phyloP scores from a whole-genome alignment of 495 filamentous ascomycete genomes.

The Aspergillus bertholletiae region DNA sequence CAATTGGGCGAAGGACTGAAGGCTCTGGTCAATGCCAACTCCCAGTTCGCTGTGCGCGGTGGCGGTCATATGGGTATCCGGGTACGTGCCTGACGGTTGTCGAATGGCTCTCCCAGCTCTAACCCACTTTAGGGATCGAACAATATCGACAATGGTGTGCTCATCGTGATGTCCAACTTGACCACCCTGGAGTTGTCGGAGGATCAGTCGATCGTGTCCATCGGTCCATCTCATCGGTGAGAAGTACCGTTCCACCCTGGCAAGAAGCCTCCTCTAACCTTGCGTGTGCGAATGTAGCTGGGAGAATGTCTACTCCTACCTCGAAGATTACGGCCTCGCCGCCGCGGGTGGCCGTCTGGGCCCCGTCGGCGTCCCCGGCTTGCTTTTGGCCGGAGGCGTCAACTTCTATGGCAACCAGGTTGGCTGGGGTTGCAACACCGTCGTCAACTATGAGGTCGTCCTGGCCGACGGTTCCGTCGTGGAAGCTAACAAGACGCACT shows the following conservation, averaged over 20 bases:
- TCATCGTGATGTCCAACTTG: slow-evolving; percentile 52
- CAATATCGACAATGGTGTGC: slow-evolving; percentile 47
- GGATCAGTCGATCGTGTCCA: slow-evolving; percentile 26
- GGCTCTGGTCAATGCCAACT: slow-evolving; percentile 25
- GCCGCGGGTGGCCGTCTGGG: slow-evolving; percentile 53
- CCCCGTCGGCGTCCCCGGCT: slow-evolving; percentile 48
- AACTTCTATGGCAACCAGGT: slow-evolving; percentile 43
- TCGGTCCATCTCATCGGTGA: slow-evolving; percentile 28
- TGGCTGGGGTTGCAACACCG: slow-evolving; percentile 50
- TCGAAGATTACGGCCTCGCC: slow-evolving; percentile 42
- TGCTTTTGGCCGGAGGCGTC: slow-evolving; percentile 51
- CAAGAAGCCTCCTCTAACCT: slow-evolving; percentile 19
- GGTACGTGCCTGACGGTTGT: slow-evolving; percentile 3
- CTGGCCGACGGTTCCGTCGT: slow-evolving; percentile 55
- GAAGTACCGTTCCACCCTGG: slow-evolving; percentile 21
- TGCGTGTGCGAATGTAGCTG: slow-evolving; percentile 36
- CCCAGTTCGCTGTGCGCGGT: slow-evolving; percentile 36
- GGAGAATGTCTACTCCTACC: slow-evolving; percentile 49
- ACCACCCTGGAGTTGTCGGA: slow-evolving; percentile 27
- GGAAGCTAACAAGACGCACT: slow-evolving; percentile 44
- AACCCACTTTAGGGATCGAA: slow-evolving; percentile 29
- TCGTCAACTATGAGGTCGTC: slow-evolving; percentile 55
- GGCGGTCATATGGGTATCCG: slow-evolving; percentile 38
- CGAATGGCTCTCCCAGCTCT: background rate
- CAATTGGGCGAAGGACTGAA: slow-evolving; percentile 25